phyloP scores from a whole-genome alignment of 1,139 yeast genomes.

The Debaryomyces robertsiae region DNA sequence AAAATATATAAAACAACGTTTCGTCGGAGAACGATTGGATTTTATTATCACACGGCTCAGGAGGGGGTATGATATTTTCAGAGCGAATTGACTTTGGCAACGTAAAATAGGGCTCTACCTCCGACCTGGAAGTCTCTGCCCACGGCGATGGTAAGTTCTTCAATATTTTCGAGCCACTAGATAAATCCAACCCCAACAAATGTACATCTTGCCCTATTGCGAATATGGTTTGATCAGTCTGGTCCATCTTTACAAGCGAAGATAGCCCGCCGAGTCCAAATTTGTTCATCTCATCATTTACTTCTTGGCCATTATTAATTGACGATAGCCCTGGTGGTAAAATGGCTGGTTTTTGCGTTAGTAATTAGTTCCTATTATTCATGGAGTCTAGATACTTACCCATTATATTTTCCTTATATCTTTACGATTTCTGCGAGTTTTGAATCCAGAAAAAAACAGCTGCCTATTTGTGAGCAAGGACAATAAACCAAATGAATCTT shows the following conservation, averaged over 20 bases:
- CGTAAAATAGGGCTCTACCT: conserved; percentile 81
- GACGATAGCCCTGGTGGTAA: conserved; percentile 37
- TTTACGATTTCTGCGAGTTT: neutral
- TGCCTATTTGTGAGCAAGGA: too few species aligned
- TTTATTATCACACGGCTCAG: conserved; percentile 60
- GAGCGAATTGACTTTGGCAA: conserved; percentile 62
- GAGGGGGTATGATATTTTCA: conserved; percentile 47
- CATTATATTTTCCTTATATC: conserved; percentile 1
- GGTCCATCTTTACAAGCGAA: conserved; percentile 69
- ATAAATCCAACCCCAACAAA: conserved; percentile 69
- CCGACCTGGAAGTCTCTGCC: conserved; percentile 87
- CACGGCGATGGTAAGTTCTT: conserved; percentile 88
- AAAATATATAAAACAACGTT: conserved; percentile 89
- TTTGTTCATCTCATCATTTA: conserved; percentile 45
- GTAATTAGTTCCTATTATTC: conserved; percentile 5
- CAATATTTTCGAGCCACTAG: conserved; percentile 52
- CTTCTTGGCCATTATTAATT: conserved; percentile 15
- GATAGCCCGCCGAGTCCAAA: conserved; percentile 78
- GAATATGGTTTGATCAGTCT: conserved; percentile 63
- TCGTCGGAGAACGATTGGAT: conserved; percentile 84
- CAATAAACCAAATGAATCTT: neutral
- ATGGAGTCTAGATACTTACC: conserved; percentile 3
- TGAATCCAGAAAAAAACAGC: conserved; percentile 2
- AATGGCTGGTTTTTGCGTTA: conserved; percentile 23
- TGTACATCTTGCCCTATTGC: conserved; percentile 86